phyloP scores from a whole-genome alignment of 2,329 filamentous ascomycete species.

The Aureobasidium namibiae region DNA sequence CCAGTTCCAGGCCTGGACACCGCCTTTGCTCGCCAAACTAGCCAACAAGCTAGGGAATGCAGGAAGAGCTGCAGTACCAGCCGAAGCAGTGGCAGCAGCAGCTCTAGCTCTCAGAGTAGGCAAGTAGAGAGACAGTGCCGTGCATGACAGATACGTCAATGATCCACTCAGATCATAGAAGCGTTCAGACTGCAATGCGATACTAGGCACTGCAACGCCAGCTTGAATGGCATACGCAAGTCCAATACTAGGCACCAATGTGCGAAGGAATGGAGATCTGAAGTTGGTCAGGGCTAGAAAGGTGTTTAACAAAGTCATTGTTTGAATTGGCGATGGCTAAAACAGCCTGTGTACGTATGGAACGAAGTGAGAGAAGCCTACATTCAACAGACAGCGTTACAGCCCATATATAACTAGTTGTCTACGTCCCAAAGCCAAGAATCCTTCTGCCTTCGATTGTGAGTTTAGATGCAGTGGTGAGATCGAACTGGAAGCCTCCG shows the following conservation, averaged over 20 bases:
- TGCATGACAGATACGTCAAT: slow-evolving; percentile 57
- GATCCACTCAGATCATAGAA: slow-evolving; percentile 63
- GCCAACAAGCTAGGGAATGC: slow-evolving; percentile 40
- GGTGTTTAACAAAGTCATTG: slow-evolving; percentile 32
- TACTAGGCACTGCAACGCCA: slow-evolving; percentile 54
- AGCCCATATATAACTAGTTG: neutral
- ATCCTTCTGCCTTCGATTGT: slow-evolving; percentile 4
- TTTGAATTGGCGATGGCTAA: slow-evolving; percentile 2
- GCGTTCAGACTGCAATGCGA: slow-evolving; percentile 51
- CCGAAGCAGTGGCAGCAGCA: slow-evolving; percentile 33
- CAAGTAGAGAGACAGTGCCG: slow-evolving; percentile 53
- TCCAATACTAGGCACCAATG: slow-evolving; percentile 52
- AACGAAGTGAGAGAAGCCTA: neutral
- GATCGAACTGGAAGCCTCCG: neutral
- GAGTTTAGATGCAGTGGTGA: neutral
- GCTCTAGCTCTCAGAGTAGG: slow-evolving; percentile 49
- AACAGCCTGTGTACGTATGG: neutral
- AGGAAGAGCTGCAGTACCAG: slow-evolving; percentile 30
- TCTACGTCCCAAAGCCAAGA: neutral
- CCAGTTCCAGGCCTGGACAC: slow-evolving; percentile 49
- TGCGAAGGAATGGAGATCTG: slow-evolving; percentile 53
- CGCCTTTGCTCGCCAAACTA: slow-evolving; percentile 36
- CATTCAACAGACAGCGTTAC: neutral
- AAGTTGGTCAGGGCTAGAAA: slow-evolving; percentile 55
- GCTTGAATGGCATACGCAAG: slow-evolving; percentile 57